A percentile compares a stretch with the other conserved stretches of the same genome.
Conservation (phyloP, 139 green algal genomes). For the Gonium pectorale region DNA sequence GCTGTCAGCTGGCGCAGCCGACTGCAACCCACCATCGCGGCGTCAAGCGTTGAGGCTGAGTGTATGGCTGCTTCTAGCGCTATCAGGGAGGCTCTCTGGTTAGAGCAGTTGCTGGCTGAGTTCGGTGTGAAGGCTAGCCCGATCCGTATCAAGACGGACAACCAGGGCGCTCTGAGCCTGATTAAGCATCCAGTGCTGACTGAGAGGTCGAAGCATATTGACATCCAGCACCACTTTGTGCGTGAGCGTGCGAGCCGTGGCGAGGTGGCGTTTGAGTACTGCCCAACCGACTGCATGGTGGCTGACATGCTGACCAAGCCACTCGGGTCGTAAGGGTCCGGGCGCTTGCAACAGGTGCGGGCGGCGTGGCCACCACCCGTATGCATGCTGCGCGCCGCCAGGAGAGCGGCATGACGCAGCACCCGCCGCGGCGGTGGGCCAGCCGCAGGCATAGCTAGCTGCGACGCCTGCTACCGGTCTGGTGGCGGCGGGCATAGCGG, state of each 20-base stretch:
- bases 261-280: slow-evolving; percentile 44
- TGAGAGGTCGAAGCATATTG: slow-evolving; percentile 60
- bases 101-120: not conserved
- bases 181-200: slow-evolving; percentile 43
- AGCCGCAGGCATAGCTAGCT: too few relatives aligned
- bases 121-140: not conserved
- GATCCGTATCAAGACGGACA: slow-evolving; percentile 44
- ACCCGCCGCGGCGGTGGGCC: too few relatives aligned
- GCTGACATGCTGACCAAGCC: slow-evolving; percentile 57
- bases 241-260: not conserved
- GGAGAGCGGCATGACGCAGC: too few relatives aligned
- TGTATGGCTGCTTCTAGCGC: not conserved
- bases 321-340: too few relatives aligned
- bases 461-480: too few relatives aligned
- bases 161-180: slow-evolving; percentile 54
- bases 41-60: slow-evolving; percentile 1
- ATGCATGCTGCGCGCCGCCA: too few relatives aligned
- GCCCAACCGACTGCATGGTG: slow-evolving; percentile 28
- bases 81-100: not conserved
- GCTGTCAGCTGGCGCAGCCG: slow-evolving; percentile 13
- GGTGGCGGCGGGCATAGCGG: too few relatives aligned
- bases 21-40: slow-evolving; percentile 1
- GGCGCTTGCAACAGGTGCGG: too few relatives aligned
- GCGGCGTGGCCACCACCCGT: too few relatives aligned
- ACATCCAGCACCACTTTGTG: slow-evolving; percentile 54